Percentiles rank a stretch among this genome's conserved stretches.
Evolutionary conservation across 2,329 filamentous ascomycete species (phyloP).

Genomic region (Arachnomyces sp.): DNA sequence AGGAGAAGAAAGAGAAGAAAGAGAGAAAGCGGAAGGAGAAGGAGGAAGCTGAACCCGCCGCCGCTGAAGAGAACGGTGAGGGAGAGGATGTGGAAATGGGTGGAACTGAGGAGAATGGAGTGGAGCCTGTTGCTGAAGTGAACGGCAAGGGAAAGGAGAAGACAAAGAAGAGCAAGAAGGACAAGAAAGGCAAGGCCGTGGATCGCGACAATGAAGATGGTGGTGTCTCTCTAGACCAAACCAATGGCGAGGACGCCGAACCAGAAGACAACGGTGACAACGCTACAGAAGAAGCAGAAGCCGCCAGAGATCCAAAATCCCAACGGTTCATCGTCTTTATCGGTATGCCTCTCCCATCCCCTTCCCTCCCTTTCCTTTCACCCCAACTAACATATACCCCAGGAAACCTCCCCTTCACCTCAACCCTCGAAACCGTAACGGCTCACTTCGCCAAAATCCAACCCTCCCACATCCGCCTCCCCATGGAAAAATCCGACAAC

Average conservation of each 20-base stretch:
- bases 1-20: constrained; percentile 7
- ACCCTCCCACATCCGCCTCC: constrained; percentile 63
- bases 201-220: constrained; percentile 18
- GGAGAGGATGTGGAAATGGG: constrained; percentile 2
- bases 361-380: constrained; percentile 1
- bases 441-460: constrained; percentile 72
- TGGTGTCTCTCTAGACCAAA: constrained; percentile 25
- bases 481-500: constrained; percentile 58
- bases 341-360: constrained; percentile 37
- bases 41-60: neutral
- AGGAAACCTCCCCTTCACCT: constrained; percentile 84
- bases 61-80: constrained; percentile 3
- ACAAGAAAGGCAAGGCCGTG: constrained; percentile 7
- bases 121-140: constrained; percentile 5
- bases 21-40: neutral
- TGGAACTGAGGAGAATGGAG: constrained; percentile 8
- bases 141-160: no score
- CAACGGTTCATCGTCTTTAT: constrained; percentile 71
- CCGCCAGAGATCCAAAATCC: constrained; percentile 27
- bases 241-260: constrained; percentile 8
- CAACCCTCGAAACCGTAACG: constrained; percentile 61
- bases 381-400: constrained; percentile 10
- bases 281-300: constrained; percentile 13
- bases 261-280: constrained; percentile 8
- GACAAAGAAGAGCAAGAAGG: constrained; percentile 10